Evolutionary conservation across 257 asterid genomes (phyloP).

Genomic region (Solanum pinnatisectum): DNA sequence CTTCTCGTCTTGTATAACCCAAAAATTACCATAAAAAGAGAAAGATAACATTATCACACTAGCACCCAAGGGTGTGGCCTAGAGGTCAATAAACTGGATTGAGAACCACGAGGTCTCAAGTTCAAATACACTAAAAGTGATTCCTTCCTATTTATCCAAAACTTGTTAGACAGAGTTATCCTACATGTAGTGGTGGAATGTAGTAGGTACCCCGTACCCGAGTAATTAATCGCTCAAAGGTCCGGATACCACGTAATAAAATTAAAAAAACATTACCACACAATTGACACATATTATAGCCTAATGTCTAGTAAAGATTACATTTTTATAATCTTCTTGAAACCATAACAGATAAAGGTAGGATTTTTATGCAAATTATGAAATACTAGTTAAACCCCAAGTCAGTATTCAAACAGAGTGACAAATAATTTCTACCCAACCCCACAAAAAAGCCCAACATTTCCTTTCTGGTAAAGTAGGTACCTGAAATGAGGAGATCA

Average conservation of each 20-base stretch:
- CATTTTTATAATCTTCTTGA: background rate
- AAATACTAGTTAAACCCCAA: background rate
- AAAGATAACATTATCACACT: background rate
- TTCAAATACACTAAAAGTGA: background rate
- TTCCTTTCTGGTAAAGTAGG: background rate
- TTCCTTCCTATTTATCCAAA: background rate
- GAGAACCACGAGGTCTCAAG: background rate
- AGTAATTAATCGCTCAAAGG: background rate
- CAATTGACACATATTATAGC: background rate
- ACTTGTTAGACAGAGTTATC: background rate
- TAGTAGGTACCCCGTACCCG: background rate
- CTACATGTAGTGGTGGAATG: background rate
- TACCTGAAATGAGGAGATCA: slow-evolving; percentile 68
- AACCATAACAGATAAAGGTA: background rate
- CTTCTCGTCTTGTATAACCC: background rate
- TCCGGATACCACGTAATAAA: background rate
- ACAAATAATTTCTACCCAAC: background rate
- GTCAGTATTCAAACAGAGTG: background rate
- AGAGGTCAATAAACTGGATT: background rate
- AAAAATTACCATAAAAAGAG: background rate
- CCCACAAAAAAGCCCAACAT: background rate
- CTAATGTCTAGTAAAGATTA: background rate
- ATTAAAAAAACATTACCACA: background rate
- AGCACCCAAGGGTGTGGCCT: background rate
- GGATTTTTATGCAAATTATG: background rate